A percentile compares a stretch with the other conserved stretches of the same genome.
Conservation (phyloP, 1,284 basidiomycete species). For the Stereum hirsutum region DNA sequence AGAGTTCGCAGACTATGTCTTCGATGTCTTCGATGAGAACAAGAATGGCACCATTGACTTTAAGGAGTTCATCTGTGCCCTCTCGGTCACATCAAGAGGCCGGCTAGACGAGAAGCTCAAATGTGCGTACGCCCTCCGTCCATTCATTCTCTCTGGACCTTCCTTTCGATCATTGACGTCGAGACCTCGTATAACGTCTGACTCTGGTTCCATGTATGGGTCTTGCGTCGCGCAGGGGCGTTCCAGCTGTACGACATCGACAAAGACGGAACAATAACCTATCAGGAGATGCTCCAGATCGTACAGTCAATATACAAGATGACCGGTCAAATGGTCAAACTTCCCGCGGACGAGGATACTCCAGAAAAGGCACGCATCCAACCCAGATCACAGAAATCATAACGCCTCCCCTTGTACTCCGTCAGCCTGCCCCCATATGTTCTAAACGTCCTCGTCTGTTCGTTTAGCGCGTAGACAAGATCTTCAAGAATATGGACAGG, state of each 20-base stretch:
- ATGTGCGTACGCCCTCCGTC: slow-evolving; percentile 52
- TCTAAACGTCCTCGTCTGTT: no score
- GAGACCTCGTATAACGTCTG: no score
- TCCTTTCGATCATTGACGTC: slow-evolving; percentile 9
- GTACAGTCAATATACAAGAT: slow-evolving; percentile 97
- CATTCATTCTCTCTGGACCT: slow-evolving; percentile 7
- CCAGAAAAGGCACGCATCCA: slow-evolving; percentile 91
- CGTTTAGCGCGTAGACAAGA: slow-evolving; percentile 96
- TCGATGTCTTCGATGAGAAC: slow-evolving; percentile 96
- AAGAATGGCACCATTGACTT: slow-evolving; percentile 96
- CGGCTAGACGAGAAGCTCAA: slow-evolving; percentile 97
- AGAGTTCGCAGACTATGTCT: slow-evolving; percentile 98
- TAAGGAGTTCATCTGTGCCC: slow-evolving; percentile 98
- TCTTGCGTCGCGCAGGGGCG: slow-evolving; percentile 62
- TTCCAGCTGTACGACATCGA: slow-evolving; percentile 99
- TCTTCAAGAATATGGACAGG: slow-evolving; percentile 89
- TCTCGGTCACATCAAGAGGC: slow-evolving; percentile 91
- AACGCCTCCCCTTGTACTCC: no score
- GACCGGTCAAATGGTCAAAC: slow-evolving; percentile 98
- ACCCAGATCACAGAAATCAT: no score
- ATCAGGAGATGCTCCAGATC: slow-evolving; percentile 98
- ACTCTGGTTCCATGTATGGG: slow-evolving; percentile 10
- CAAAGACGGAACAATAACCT: slow-evolving; percentile 93
- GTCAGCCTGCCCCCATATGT: no score
- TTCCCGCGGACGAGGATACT: slow-evolving; percentile 96